A percentile compares a stretch with the other conserved stretches of the same genome.
phyloP scores from a whole-genome alignment of 495 filamentous ascomycete genomes.

The Podospora pseudocomata region DNA sequence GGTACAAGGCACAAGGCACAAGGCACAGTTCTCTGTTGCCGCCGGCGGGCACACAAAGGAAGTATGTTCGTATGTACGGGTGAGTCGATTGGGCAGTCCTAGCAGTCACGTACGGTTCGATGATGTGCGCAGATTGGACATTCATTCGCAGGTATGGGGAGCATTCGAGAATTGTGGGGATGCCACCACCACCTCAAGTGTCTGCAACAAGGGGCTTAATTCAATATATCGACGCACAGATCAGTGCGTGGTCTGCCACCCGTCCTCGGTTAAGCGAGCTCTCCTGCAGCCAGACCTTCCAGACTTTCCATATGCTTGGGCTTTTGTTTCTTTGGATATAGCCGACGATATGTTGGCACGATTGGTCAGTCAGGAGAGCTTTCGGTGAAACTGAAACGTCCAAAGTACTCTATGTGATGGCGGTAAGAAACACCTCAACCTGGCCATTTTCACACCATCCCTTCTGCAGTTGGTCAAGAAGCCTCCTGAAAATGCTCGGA shows the following conservation, averaged over 20 bases:
- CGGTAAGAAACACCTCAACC: background rate
- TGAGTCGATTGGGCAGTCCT: background rate
- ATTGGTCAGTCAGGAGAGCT: background rate
- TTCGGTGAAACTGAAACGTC: background rate
- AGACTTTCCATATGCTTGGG: background rate
- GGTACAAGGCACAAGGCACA: background rate
- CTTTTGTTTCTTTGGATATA: background rate
- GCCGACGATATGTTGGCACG: background rate
- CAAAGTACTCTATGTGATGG: background rate
- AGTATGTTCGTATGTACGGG: background rate
- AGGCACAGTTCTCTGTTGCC: background rate
- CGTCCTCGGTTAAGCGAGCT: background rate
- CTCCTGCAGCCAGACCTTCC: background rate
- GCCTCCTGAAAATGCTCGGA: background rate
- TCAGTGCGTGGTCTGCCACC: background rate
- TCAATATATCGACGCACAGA: background rate
- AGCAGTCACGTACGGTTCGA: background rate
- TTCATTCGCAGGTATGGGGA: background rate
- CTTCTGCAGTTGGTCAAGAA: background rate
- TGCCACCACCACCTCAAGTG: background rate
- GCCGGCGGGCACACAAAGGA: background rate
- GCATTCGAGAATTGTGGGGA: conserved; percentile 2
- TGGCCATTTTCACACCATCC: background rate
- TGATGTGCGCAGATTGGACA: background rate
- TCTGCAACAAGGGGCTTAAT: background rate